Percentiles rank a stretch among this genome's conserved stretches.
phyloP scores from a whole-genome alignment of 768 basidiomycete genomes.

The Lactifluus piperatus region DNA sequence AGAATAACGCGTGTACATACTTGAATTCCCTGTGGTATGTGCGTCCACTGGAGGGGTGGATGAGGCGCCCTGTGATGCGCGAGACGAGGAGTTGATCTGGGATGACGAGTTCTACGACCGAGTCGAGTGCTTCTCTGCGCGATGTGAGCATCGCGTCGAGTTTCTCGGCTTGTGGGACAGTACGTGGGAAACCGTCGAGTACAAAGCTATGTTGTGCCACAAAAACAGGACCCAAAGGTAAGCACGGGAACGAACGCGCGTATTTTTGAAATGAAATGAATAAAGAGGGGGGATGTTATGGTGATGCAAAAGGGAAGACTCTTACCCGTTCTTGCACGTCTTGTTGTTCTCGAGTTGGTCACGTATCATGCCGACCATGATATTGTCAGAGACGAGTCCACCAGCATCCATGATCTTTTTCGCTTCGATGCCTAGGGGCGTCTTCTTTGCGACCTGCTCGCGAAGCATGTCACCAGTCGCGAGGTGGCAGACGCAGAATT shows the following conservation, averaged over 20 bases:
- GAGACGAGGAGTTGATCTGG: slow-evolving; percentile 94
- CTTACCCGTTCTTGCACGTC: slow-evolving; percentile 92
- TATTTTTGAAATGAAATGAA: no score
- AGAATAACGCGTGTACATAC: slow-evolving; percentile 38
- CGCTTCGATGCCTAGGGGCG: slow-evolving; percentile 79
- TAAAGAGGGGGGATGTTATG: no score
- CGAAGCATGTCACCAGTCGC: slow-evolving; percentile 99
- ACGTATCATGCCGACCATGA: slow-evolving; percentile 97
- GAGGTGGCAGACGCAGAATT: slow-evolving; percentile 95
- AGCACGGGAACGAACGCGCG: no score
- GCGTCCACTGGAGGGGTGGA: slow-evolving; percentile 84
- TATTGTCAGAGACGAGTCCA: slow-evolving; percentile 91
- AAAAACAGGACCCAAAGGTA: no score
- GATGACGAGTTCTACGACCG: slow-evolving; percentile 87
- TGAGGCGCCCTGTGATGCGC: slow-evolving; percentile 91
- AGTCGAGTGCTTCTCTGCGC: slow-evolving; percentile 83
- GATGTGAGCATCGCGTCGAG: slow-evolving; percentile 81
- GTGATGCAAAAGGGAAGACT: slow-evolving; percentile 8
- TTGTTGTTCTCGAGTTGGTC: slow-evolving; percentile 90
- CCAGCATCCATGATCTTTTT: slow-evolving; percentile 98
- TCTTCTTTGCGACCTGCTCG: slow-evolving; percentile 83
- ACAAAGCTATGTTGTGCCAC: slow-evolving; percentile 96
- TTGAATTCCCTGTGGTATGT: slow-evolving; percentile 94
- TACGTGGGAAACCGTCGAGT: slow-evolving; percentile 98
- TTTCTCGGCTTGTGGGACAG: slow-evolving; percentile 93